Percentiles rank a stretch among this genome's conserved stretches.
phyloP scores from a whole-genome alignment of 2,329 filamentous ascomycete genomes.

The Fusarium torreyae region DNA sequence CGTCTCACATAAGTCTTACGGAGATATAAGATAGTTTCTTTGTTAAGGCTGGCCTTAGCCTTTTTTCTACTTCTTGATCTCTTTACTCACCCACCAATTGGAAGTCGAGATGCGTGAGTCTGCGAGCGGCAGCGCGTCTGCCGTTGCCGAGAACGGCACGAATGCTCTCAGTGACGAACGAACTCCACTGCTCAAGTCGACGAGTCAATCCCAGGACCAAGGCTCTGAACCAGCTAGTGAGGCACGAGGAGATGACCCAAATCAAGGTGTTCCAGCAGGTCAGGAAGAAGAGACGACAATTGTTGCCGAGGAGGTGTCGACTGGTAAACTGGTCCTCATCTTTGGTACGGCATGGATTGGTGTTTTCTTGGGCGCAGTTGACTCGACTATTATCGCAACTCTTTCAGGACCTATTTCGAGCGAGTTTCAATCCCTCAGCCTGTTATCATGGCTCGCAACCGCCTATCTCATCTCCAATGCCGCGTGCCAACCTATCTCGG shows the following conservation, averaged over 20 bases:
- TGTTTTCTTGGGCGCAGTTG: constrained; percentile 76
- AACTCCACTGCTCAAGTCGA: constrained; percentile 49
- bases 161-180: constrained; percentile 41
- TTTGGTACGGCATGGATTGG: constrained; percentile 71
- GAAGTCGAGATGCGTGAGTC: constrained; percentile 38
- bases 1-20: constrained; percentile 16
- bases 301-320: constrained; percentile 65
- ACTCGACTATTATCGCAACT: constrained; percentile 88
- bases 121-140: constrained; percentile 31
- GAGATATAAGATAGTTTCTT: not conserved
- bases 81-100: not conserved
- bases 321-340: constrained; percentile 66
- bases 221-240: constrained; percentile 30
- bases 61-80: not conserved
- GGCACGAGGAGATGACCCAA: constrained; percentile 1
- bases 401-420: constrained; percentile 87
- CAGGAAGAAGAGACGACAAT: constrained; percentile 63
- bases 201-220: constrained; percentile 19
- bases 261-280: constrained; percentile 27
- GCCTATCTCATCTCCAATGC: constrained; percentile 92
- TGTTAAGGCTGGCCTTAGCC: not conserved
- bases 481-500: constrained; percentile 87
- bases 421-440: constrained; percentile 83
- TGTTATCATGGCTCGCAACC: constrained; percentile 90
- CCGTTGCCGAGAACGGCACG: constrained; percentile 33